Percentiles rank a stretch among this genome's conserved stretches.
These are phyloP conservation scores for Talaromyces liani DNA, from an alignment of 495 filamentous ascomycete species.

Conservation along the genomic window DNA sequence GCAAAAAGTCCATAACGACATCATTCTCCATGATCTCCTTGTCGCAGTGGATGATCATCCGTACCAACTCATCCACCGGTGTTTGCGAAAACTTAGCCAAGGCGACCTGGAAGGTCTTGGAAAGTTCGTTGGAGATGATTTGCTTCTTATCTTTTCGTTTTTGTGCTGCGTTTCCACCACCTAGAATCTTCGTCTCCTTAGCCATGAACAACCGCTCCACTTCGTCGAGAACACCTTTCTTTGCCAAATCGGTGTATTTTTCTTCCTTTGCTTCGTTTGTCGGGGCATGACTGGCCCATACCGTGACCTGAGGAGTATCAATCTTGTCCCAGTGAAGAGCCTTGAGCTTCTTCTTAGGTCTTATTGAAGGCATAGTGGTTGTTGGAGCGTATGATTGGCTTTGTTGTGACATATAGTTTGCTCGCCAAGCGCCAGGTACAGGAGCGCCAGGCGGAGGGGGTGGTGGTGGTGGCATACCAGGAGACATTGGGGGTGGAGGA, in stretches of 20 bases:
- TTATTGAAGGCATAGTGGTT: conserved; percentile 61
- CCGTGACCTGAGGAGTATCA: conserved; percentile 84
- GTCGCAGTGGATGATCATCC: conserved; percentile 95
- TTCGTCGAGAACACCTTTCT: conserved; percentile 91
- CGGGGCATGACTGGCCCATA: conserved; percentile 85
- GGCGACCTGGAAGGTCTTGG: conserved; percentile 88
- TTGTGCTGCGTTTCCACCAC: conserved; percentile 49
- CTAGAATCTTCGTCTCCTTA: conserved; percentile 87
- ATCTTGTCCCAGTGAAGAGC: conserved; percentile 99
- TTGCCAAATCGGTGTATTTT: conserved; percentile 86
- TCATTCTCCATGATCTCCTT: conserved; percentile 81
- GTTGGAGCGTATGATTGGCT: conserved; percentile 30
- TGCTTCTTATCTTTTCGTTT: conserved; percentile 95
- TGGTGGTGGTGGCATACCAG: conserved; percentile 40
- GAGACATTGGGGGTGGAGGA: conserved; percentile 47
- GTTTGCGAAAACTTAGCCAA: conserved; percentile 80
- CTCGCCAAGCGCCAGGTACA: conserved; percentile 48
- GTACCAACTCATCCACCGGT: conserved; percentile 73
- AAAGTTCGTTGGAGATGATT: conserved; percentile 85
- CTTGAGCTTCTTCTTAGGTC: conserved; percentile 99
- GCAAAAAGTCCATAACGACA: conserved; percentile 96
- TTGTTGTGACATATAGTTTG: conserved; percentile 41
- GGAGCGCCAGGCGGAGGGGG: conserved; percentile 47
- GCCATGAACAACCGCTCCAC: conserved; percentile 96
- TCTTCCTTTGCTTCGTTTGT: conserved; percentile 81